A percentile compares a stretch with the other conserved stretches of the same genome.
Evolutionary conservation across 192 early-diverging fungal genomes (phyloP).

Genomic region (Umbelopsis ramanniana): DNA sequence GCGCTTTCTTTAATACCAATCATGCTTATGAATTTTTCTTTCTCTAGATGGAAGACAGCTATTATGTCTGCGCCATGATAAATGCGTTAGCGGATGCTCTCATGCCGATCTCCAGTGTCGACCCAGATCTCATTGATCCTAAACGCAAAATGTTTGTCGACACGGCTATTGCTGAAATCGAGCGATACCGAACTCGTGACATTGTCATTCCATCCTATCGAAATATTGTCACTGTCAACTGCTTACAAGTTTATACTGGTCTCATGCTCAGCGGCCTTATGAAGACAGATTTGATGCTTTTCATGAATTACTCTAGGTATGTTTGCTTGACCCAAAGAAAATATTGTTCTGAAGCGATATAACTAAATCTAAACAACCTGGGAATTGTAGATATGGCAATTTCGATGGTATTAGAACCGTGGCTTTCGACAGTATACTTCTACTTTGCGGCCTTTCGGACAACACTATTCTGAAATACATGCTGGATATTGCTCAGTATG

Average conservation of each 20-base stretch:
- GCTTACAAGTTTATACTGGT: constrained; percentile 66
- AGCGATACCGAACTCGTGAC: constrained; percentile 79
- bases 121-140: constrained; percentile 44
- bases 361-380: no score
- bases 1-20: neutral
- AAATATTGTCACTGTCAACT: constrained; percentile 81
- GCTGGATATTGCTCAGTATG: constrained; percentile 60
- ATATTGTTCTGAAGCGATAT: no score
- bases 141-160: constrained; percentile 56
- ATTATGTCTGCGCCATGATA: constrained; percentile 79
- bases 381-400: constrained; percentile 61
- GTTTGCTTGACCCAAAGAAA: neutral
- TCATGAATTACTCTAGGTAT: constrained; percentile 70
- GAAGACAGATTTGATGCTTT: constrained; percentile 68
- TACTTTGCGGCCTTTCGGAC: constrained; percentile 68
- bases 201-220: constrained; percentile 84
- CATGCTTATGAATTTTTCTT: neutral
- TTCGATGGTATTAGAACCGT: constrained; percentile 70
- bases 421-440: constrained; percentile 76
- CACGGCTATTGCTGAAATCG: constrained; percentile 70
- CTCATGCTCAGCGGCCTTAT: constrained; percentile 71
- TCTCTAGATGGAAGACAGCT: constrained; percentile 72
- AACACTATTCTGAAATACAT: constrained; percentile 56
- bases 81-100: constrained; percentile 69
- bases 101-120: constrained; percentile 51